Evolutionary conservation across 108 stramenopile species (phyloP), one percentile per base, ranked within the genome.

Genomic region (Craspedostauros australis): DNA sequence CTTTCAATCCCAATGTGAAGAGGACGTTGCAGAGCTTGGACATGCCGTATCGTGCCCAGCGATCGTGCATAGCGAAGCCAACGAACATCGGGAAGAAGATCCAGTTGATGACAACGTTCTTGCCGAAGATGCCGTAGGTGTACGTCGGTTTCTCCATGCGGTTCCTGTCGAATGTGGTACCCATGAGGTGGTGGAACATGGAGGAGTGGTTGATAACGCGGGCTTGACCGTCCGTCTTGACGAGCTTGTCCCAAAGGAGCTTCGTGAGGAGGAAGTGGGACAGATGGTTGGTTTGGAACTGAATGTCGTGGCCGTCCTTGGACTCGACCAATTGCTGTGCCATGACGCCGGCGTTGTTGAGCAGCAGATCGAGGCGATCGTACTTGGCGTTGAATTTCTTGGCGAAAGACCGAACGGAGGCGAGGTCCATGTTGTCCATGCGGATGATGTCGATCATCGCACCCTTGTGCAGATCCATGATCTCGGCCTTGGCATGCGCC

Each of bases 281-380:
- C 8, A 73, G 43, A 23, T 73, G 72, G 27, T 73, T 73, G 41
- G 23, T 36, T 16, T 48, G 47, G 26, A 73, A 62, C 56, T 73
- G 72, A n/a, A 62, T 73, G 21, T 73, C 72, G 33, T 62, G 58
- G 5, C 64, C 64, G 24, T 72, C 60, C 38, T 61, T 46, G 23
- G 70, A 54, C 39, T 66, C 45, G 7, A 1, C 32, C 2, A 14
- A 40, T 8, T 49, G 57, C 7, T 39, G 42, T 12, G 34, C 38
- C 54, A 57, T 62, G 37, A 69, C 47, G 5, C 69, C 69, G 9
- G 72, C 72, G 21, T 73, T 73, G 54, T 73, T 73, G 1, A 73
- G 29, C 43, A 73, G 33, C 1, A 26, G 32, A 39, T 71, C 70
- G 22, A 71, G 44, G 0, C 70, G 62, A 38, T 64, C 50, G 27